A percentile compares a stretch with the other conserved stretches of the same genome.
phyloP scores from a whole-genome alignment of 495 filamentous ascomycete genomes.

The Trichoderma reesei region DNA sequence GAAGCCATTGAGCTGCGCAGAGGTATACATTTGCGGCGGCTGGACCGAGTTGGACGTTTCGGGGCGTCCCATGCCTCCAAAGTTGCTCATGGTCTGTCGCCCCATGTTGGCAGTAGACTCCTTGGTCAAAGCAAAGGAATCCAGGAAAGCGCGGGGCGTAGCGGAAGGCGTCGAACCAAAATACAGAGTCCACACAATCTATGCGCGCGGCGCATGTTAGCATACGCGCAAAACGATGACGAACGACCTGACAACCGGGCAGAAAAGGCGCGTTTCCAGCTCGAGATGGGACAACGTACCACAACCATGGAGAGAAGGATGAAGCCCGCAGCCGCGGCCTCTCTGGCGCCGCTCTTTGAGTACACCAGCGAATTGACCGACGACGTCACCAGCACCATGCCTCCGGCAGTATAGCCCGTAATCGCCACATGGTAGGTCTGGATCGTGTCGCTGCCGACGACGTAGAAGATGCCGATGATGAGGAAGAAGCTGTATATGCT shows the following conservation, averaged over 20 bases:
- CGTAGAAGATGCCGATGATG: constrained; percentile 67
- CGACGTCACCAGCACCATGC: constrained; percentile 72
- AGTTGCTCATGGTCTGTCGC: constrained; percentile 59
- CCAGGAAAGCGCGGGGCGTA: constrained; percentile 80
- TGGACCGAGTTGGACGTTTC: constrained; percentile 70
- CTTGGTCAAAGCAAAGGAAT: constrained; percentile 92
- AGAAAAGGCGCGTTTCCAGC: not conserved
- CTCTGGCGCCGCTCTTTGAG: constrained; percentile 52
- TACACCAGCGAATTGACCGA: constrained; percentile 78
- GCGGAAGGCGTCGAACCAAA: constrained; percentile 88
- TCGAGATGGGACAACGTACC: constrained; percentile 44
- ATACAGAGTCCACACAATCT: constrained; percentile 99
- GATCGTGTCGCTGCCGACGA: constrained; percentile 70
- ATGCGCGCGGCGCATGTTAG: not conserved
- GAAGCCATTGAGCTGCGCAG: constrained; percentile 85
- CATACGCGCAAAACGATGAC: constrained; percentile 1
- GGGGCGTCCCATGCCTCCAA: constrained; percentile 46
- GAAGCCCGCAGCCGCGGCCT: constrained; percentile 86
- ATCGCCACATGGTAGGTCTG: constrained; percentile 88
- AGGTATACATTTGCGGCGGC: constrained; percentile 94
- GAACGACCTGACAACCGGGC: not conserved
- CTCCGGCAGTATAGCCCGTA: constrained; percentile 75
- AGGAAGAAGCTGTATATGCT: constrained; percentile 74
- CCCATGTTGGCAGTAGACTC: constrained; percentile 48
- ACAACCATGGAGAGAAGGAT: constrained; percentile 93